Evolutionary conservation across 164 flowering plant species (phyloP).

Genomic region (Chimonanthus praecox): DNA sequence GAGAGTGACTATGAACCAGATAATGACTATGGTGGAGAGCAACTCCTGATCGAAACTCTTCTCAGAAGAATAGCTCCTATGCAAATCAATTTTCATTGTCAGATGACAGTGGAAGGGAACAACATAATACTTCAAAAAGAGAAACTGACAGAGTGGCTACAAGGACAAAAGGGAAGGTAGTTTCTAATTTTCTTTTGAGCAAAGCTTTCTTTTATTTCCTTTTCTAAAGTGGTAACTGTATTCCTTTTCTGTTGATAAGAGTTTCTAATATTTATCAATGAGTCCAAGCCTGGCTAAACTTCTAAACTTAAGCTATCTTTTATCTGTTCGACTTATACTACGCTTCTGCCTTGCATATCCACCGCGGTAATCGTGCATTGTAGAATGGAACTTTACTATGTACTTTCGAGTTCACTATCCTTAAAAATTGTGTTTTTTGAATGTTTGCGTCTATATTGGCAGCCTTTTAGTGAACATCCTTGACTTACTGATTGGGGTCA

Average conservation of each 20-base stretch:
- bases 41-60: conserved; percentile 7
- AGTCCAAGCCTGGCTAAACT: too few relatives aligned
- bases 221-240: too few relatives aligned
- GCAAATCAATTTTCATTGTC: neutral
- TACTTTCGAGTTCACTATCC: too few relatives aligned
- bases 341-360: too few relatives aligned
- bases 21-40: conserved; percentile 10
- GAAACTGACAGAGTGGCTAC: conserved; percentile 9
- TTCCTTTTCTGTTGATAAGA: neutral
- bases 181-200: conserved; percentile 3
- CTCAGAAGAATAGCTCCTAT: conserved; percentile 4
- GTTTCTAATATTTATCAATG: neutral
- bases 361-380: too few relatives aligned
- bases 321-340: too few relatives aligned
- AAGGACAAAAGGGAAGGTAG: conserved; percentile 1
- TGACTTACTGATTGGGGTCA: too few relatives aligned
- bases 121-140: conserved; percentile 16
- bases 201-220: neutral
- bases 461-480: too few relatives aligned
- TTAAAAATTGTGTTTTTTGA: too few relatives aligned
- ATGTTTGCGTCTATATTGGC: too few relatives aligned
- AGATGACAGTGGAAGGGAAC: conserved; percentile 15
- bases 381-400: too few relatives aligned
- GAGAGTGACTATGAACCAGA: conserved; percentile 22
- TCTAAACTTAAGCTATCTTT: too few relatives aligned